These are phyloP conservation scores for Silene vulgaris DNA, from an alignment of 179 eudicot species.

Conservation along the genomic window DNA sequence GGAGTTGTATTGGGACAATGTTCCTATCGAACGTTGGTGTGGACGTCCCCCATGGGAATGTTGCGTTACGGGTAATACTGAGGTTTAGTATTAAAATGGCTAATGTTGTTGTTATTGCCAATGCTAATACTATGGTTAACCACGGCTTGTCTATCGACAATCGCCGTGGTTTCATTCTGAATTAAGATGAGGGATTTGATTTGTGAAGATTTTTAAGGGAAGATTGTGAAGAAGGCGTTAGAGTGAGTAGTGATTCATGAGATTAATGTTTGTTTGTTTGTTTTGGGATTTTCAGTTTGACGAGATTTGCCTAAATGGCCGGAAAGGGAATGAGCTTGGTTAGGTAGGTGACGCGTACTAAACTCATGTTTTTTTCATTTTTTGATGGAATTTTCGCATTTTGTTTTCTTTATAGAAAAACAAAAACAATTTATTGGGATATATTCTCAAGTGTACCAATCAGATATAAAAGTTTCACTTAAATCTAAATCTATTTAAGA, in stretches of 20 bases:
- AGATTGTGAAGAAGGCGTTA: background rate
- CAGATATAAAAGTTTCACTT: too few species aligned
- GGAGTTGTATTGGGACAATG: slow-evolving; percentile 33
- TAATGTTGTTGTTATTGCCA: background rate
- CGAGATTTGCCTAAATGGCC: slow-evolving; percentile 27
- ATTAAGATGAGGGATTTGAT: background rate
- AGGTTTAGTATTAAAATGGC: slow-evolving; percentile 21
- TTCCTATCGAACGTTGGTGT: background rate
- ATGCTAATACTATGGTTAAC: slow-evolving; percentile 16
- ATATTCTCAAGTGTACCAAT: too few species aligned
- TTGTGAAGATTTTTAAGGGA: background rate
- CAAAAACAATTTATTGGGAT: too few species aligned
- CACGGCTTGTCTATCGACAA: slow-evolving; percentile 25
- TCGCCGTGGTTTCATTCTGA: slow-evolving; percentile 22
- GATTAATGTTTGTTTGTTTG: background rate
- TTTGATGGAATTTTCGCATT: background rate
- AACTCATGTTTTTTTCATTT: slow-evolving; percentile 2
- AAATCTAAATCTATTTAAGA: too few species aligned
- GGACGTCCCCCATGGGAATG: slow-evolving; percentile 12
- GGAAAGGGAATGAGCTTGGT: slow-evolving; percentile 14
- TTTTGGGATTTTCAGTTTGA: background rate
- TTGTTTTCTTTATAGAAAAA: too few species aligned
- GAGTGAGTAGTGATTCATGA: background rate
- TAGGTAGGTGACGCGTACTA: slow-evolving; percentile 27
- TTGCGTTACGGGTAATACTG: slow-evolving; percentile 10